Base-by-base conservation (phyloP, 371 early-diverging fungal genomes). In the Fennellomyces sp. region DNA sequence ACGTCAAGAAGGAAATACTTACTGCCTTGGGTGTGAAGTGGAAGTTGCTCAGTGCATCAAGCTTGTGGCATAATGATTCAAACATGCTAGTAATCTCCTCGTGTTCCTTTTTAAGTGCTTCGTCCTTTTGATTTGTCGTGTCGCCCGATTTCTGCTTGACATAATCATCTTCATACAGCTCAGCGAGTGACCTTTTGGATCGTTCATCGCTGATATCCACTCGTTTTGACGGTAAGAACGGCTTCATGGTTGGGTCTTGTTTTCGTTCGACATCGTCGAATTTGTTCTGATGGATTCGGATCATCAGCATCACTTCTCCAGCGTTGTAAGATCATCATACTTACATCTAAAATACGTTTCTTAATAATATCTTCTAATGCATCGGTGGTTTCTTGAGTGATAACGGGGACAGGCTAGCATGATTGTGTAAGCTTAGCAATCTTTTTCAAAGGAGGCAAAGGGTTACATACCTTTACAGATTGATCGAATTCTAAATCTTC, bases 201-300 rank as follows among this genome's bases (percentile, higher is more conserved):
- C 90, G 87, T 66, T 91, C 87, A 64, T 95, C 94, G 53, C 88
- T 85, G 30, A 98, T 69, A 59, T 94, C 93, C 25, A 90, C 79
- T 15, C 84, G 76, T 31, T 88, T 84, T 29, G 92, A 92, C 17
- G 95, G 96, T 57, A 89, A 79, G 76, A 87, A 93, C 1, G 90
- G 90, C 64, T 83, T 76, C 31, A 83, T 74, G 8, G 80, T 82
- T 2, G 90, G 88, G 35, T 89, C 85, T n/a, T 85, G 79, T 72
- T 94, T 94, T 27, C 85, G 90, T 47, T 86, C 92, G 1, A 97
- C 97, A 69, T 97, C 97, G 74, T 97, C 93, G 79, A 90, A 98
- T 64, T 86, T 78, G 38, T 75, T 63, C 64, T 87, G 36, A 31
- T 29, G 2, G n/a, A 2, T 7, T 48, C 17, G 25, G 2, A 25